These are phyloP conservation scores for Aegilops longissima DNA, from an alignment of 176 grass and related monocot species.

Conservation along the genomic window DNA sequence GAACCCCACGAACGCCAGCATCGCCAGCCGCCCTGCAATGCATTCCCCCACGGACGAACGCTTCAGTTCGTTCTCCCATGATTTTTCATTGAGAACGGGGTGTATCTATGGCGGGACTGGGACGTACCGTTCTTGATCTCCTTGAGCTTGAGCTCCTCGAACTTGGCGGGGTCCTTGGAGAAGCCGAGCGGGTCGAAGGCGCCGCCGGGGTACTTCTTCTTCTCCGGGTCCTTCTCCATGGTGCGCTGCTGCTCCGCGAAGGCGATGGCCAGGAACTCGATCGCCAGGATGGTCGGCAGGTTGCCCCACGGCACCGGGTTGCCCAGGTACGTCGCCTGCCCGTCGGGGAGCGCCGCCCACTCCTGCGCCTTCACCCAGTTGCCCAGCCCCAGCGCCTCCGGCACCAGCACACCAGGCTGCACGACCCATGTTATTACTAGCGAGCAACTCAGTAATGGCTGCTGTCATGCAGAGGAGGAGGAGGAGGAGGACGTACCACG, in stretches of 20 bases:
- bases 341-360: slow-evolving; percentile 87
- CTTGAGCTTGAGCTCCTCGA: slow-evolving; percentile 96
- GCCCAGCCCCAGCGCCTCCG: slow-evolving; percentile 87
- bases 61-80: not conserved
- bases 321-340: slow-evolving; percentile 88
- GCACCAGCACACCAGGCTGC: slow-evolving; percentile 85
- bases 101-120: too few species aligned
- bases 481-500: slow-evolving; percentile 44
- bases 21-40: slow-evolving; percentile 69
- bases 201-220: slow-evolving; percentile 99
- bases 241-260: slow-evolving; percentile 99
- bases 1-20: slow-evolving; percentile 93
- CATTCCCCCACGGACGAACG: not conserved
- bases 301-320: slow-evolving; percentile 90
- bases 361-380: slow-evolving; percentile 99
- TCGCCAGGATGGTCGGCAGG: slow-evolving; percentile 83
- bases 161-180: slow-evolving; percentile 96
- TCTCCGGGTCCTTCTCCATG: slow-evolving; percentile 99
- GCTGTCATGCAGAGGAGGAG: not conserved
- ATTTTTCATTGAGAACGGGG: not conserved
- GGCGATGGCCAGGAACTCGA: slow-evolving; percentile 95
- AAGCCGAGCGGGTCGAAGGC: slow-evolving; percentile 98
- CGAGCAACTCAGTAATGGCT: not conserved
- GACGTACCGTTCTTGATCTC: slow-evolving; percentile 95
- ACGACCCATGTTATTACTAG: not conserved